Conservation (phyloP, 169 alveolate genomes). For the Plasmodium chabaudi region DNA sequence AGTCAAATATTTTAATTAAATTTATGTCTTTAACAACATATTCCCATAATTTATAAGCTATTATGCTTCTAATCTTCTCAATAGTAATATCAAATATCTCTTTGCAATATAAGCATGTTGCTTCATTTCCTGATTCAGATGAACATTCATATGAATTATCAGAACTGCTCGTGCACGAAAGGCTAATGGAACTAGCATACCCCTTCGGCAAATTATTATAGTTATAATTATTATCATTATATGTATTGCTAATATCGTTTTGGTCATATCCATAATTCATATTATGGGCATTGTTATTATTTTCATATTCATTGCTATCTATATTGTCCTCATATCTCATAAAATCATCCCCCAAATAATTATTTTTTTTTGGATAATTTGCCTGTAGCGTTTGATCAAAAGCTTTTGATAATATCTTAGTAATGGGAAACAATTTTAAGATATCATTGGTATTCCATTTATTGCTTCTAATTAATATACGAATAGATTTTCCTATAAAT, state of each 20-base stretch:
- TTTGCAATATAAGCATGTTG: conserved; percentile 38
- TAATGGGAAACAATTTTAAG: conserved; percentile 63
- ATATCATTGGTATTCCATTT: conserved; percentile 72
- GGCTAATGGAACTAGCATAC: conserved; percentile 1
- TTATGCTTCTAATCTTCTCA: conserved; percentile 77
- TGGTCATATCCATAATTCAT: background rate
- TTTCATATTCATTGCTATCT: background rate
- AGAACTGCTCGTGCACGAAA: conserved; percentile 1
- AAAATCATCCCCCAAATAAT: background rate
- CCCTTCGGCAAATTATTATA: background rate
- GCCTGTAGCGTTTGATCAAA: conserved; percentile 28
- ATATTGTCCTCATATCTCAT: background rate
- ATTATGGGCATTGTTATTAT: background rate
- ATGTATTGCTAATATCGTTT: background rate
- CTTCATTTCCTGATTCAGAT: conserved; percentile 37
- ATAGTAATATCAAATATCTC: conserved; percentile 77
- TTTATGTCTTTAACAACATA: conserved; percentile 76
- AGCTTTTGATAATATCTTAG: conserved; percentile 72
- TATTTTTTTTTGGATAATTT: background rate
- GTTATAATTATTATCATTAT: background rate
- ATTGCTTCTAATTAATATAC: conserved; percentile 79
- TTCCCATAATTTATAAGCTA: conserved; percentile 81
- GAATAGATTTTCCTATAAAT: conserved; percentile 82
- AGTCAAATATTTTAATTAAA: conserved; percentile 64
- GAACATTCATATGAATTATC: conserved; percentile 31